Conservation (phyloP, 306 rosid species). For the Citrullus amarus region DNA sequence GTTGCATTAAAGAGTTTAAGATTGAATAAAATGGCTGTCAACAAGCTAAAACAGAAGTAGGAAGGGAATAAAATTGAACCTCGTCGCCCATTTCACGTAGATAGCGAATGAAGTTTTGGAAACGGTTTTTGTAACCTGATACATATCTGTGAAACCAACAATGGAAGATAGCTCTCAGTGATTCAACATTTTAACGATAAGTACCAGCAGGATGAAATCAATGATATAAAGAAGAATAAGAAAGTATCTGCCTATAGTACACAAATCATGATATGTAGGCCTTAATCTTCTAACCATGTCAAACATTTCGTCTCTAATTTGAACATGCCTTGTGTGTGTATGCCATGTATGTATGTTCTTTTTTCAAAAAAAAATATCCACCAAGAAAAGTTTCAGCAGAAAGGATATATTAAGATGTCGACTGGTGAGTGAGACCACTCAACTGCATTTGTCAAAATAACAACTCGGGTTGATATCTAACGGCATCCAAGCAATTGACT, state of each 20-base stretch:
- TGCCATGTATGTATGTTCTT: too few species aligned
- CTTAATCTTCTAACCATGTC: neutral
- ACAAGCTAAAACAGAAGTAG: neutral
- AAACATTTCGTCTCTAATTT: neutral
- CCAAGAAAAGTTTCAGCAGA: neutral
- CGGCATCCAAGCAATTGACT: neutral
- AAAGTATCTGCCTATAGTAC: neutral
- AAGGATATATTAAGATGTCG: neutral
- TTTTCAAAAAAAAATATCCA: neutral
- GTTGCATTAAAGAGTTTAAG: neutral
- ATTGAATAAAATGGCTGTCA: neutral
- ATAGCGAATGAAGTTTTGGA: conserved; percentile 47
- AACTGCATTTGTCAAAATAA: neutral
- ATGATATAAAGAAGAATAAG: neutral
- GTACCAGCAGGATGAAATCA: neutral
- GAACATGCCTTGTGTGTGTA: neutral
- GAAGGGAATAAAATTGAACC: conserved; percentile 16
- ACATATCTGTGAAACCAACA: conserved; percentile 33
- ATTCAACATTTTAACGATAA: neutral
- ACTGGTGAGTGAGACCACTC: neutral
- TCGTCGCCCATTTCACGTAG: conserved; percentile 59
- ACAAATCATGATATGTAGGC: neutral
- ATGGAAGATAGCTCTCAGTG: neutral
- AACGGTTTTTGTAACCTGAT: conserved; percentile 49
- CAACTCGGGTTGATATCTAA: neutral